Conservation (phyloP, 192 early-diverging fungal genomes). For the Coemansia sp. region DNA sequence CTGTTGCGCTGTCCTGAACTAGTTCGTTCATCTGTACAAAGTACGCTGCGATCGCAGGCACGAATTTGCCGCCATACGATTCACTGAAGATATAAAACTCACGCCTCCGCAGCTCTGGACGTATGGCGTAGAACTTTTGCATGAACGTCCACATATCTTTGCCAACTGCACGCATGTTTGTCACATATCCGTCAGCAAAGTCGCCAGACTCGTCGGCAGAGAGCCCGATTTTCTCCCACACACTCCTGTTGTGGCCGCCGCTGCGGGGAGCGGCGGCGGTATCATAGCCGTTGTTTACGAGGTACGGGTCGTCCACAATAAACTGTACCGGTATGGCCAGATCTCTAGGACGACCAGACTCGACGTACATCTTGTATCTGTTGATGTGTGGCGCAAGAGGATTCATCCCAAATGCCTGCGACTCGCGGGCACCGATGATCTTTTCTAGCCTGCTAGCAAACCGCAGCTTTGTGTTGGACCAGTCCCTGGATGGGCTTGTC, state of each 20-base stretch:
- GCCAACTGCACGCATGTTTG: constrained; percentile 67
- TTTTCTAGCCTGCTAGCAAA: constrained; percentile 25
- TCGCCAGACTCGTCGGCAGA: constrained; percentile 27
- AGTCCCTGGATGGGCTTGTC: constrained; percentile 13
- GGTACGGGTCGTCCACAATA: constrained; percentile 22
- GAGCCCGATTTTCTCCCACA: constrained; percentile 49
- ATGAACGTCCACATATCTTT: constrained; percentile 70
- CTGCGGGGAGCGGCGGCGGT: neutral
- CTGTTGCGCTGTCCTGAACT: constrained; percentile 3
- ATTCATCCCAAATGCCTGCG: constrained; percentile 1
- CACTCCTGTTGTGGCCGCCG: constrained; percentile 3
- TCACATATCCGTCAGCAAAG: constrained; percentile 66
- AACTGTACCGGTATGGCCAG: neutral
- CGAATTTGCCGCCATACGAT: constrained; percentile 71
- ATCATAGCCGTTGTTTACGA: constrained; percentile 44
- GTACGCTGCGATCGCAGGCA: constrained; percentile 65
- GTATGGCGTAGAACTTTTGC: constrained; percentile 67
- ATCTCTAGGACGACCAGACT: neutral
- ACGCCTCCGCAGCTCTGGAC: constrained; percentile 60
- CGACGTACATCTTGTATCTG: neutral
- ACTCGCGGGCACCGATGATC: constrained; percentile 15
- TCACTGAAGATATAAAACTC: constrained; percentile 70
- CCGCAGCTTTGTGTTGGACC: constrained; percentile 24
- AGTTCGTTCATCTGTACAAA: constrained; percentile 62
- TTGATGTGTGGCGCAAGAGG: neutral